Evolutionary conservation across 345 rosid species (phyloP), one percentile per base, ranked within the genome.

Genomic region (Heritiera fomes): DNA sequence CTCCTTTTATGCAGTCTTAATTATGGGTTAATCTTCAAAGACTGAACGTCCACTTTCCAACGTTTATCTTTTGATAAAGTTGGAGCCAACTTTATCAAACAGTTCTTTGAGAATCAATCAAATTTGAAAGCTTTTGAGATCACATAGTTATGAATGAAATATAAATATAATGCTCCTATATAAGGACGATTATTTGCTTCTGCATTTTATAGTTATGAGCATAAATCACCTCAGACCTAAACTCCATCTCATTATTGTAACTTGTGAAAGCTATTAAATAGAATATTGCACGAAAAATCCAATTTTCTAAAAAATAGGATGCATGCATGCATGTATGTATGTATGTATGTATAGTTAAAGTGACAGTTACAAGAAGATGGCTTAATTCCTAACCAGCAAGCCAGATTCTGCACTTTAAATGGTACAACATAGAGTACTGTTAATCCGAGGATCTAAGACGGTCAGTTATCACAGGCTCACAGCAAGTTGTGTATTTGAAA

Each of bases 351-450:
- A 41, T 41, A 41, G 43, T 41, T 41, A 5, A 41, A 41, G 43
- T 41, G 43, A 41, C 28, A 23, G 28, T 23, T 32, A 9, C 9
- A 58, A 72, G 41, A 41, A 32, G 2, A 6, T 5, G n/a, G 28
- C 13, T 8, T 52, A 40, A 9, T 18, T 53, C 63, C 63, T 72
- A 55, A 47, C 49, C 63, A 18, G 76, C 63, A 53, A 72, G 62
- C 49, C 20, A 72, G 47, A 72, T 55, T 53, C 62, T 38, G 63
- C 63, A 53, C 76, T 72, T 17, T 72, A 72, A 63, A 72, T 72
- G 76, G 63, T 38, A 34, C 34, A 55, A 47, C 62, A 18, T 53
- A 9, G 75, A 8, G 23, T 32, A 14, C 30, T 34, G 3, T 9
- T 10, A 53, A 20, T 15, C 32, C 38, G 38, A 72, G 76, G 34